Evolutionary conservation across 2,329 filamentous ascomycete species (phyloP).

Genomic region (Trichoderma arundinaceum): DNA sequence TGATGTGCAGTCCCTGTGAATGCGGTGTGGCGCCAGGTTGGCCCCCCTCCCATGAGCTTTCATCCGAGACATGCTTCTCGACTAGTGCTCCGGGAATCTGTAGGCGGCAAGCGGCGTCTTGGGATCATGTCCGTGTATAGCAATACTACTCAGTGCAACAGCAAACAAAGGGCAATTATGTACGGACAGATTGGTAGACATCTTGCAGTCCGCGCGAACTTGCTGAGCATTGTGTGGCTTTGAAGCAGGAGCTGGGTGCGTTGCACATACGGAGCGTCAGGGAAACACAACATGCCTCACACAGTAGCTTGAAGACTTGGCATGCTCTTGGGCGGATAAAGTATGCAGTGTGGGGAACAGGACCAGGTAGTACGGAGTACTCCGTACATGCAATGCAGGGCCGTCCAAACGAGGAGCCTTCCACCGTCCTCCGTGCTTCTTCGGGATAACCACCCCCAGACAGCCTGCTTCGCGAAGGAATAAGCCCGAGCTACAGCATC

Average conservation of each 20-base stretch:
- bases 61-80: constrained; percentile 33
- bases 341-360: constrained; percentile 18
- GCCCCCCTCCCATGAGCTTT: constrained; percentile 23
- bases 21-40: constrained; percentile 38
- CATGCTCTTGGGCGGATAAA: constrained; percentile 16
- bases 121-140: not conserved
- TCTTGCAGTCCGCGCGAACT: not conserved
- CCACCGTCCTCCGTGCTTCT: constrained; percentile 25
- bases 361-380: constrained; percentile 1
- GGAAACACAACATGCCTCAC: constrained; percentile 12
- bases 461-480: constrained; percentile 23
- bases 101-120: constrained; percentile 5
- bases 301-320: constrained; percentile 24
- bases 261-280: not conserved
- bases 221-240: not conserved
- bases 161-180: not conserved
- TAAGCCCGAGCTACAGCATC: constrained; percentile 21
- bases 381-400: constrained; percentile 28
- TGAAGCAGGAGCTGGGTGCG: not conserved
- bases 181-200: too few species aligned
- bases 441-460: constrained; percentile 22
- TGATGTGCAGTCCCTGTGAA: constrained; percentile 41
- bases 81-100: constrained; percentile 9
- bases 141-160: not conserved
- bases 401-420: constrained; percentile 27